Evolutionary conservation across 305 asterid genomes (phyloP).

Genomic region (Fraxinus velutina): DNA sequence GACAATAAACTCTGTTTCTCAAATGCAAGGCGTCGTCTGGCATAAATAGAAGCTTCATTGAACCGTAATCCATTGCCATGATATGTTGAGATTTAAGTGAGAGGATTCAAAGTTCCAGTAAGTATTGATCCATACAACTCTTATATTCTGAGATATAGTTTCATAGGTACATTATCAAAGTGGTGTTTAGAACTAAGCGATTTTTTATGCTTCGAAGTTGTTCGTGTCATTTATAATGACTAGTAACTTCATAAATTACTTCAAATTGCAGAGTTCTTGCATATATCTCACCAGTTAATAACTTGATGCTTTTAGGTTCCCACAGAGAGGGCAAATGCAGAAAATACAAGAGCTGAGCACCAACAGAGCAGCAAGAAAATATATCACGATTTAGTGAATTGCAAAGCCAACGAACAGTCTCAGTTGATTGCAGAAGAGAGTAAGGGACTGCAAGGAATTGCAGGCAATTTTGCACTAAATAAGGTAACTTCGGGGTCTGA

Average conservation of each 20-base stretch:
- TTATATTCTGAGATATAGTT: neutral
- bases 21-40: neutral
- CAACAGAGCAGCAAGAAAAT: constrained; percentile 27
- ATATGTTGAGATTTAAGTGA: neutral
- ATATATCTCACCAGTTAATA: neutral
- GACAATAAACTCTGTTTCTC: neutral
- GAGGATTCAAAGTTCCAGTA: neutral
- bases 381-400: constrained; percentile 20
- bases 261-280: neutral
- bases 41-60: neutral
- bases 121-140: neutral
- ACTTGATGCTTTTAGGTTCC: constrained; percentile 28
- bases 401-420: constrained; percentile 34
- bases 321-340: constrained; percentile 43
- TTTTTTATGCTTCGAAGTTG: neutral
- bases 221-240: neutral
- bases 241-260: neutral
- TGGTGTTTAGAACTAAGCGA: neutral
- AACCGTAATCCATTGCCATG: neutral
- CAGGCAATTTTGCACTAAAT: constrained; percentile 36
- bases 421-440: constrained; percentile 20
- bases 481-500: constrained; percentile 50
- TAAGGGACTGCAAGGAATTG: constrained; percentile 11
- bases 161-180: neutral
- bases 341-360: constrained; percentile 22